phyloP scores from a whole-genome alignment of 768 basidiomycete species.

The Cystobasidium ongulense region DNA sequence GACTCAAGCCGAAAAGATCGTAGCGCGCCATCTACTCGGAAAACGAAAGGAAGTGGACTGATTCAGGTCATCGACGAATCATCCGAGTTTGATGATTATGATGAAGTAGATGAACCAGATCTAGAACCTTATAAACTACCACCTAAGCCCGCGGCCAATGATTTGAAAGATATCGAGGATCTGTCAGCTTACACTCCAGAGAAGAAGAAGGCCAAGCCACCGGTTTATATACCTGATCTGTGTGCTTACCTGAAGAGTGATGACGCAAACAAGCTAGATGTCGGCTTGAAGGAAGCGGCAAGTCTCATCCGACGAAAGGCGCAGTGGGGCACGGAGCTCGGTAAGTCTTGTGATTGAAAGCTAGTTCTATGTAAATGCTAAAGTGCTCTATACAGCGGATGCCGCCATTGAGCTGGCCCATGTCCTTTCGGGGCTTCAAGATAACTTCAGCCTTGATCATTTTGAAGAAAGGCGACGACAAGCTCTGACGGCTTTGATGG shows the following conservation, averaged over 20 bases:
- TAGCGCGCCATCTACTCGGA: neutral
- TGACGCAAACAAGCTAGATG: slow-evolving; percentile 67
- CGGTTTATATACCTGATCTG: slow-evolving; percentile 83
- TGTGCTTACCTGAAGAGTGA: slow-evolving; percentile 65
- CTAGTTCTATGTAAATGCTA: slow-evolving; percentile 16
- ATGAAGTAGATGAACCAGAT: slow-evolving; percentile 41
- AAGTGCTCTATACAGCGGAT: slow-evolving; percentile 57
- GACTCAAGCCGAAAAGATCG: neutral
- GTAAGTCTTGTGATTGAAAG: slow-evolving; percentile 50
- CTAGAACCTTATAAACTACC: slow-evolving; percentile 37
- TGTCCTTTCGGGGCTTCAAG: slow-evolving; percentile 62
- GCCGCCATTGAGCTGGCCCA: slow-evolving; percentile 76
- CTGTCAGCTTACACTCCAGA: slow-evolving; percentile 55
- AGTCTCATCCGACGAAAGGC: slow-evolving; percentile 74
- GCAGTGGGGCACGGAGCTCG: slow-evolving; percentile 77
- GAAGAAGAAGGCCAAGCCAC: slow-evolving; percentile 62
- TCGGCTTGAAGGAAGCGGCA: slow-evolving; percentile 71
- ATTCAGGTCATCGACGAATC: slow-evolving; percentile 8
- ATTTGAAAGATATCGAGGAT: slow-evolving; percentile 68
- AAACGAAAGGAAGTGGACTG: neutral
- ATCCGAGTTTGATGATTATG: slow-evolving; percentile 45
- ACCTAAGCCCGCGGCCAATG: slow-evolving; percentile 34
- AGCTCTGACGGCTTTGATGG: slow-evolving; percentile 68
- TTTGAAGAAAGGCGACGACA: slow-evolving; percentile 71
- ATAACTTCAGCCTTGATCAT: slow-evolving; percentile 72